Evolutionary conservation across 768 basidiomycete species (phyloP), one percentile per base, ranked within the genome.

Genomic region (Calocybe cyanea): DNA sequence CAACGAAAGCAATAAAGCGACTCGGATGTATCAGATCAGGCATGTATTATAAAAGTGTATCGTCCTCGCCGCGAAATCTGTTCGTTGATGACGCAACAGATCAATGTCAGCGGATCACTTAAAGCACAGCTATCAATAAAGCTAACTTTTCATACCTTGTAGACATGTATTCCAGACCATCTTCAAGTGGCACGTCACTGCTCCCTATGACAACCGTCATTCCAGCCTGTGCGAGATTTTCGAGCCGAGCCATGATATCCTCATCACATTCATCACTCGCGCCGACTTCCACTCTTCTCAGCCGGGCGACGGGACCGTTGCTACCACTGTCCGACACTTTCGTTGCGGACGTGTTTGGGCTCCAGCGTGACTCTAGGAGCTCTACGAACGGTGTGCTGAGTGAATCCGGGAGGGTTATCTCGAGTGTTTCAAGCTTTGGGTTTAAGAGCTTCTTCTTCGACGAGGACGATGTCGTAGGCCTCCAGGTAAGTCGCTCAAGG

Each of bases 401-500:
- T 2, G 62, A 49, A 14, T 61, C 55, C 43, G 63, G 65, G 33
- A 72, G 58, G 14, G 67, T 66, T 35, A 72, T 54, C 52, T 70
- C 67, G 21, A 72, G 61, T 40, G 57, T 63, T 46, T 59, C 63
- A 33, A 72, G 45, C 20, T 60, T 60, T 4, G 69, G 69, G 39
- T 66, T 48, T 13, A 69, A 62, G 52, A 41, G 34, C 51, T 41
- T 59, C 41, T 38, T 47, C 53, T 35, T 21, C n/a, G n/a, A n/a
- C n/a, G n/a, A n/a, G n/a, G n/a, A n/a, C n/a, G n/a, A n/a, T n/a
- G n/a, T n/a, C n/a, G n/a, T n/a, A 42, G 60, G 56, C 30, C 60
- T 63, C 56, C 68, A 65, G n/a, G 62, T 63, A 28, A 72, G 53
- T n/a, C 63, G 63, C 18, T 60, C 57, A 13, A 70, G 58, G 36